These are phyloP conservation scores for Lepidium africanum DNA, from an alignment of 345 rosid species.

Conservation along the genomic window DNA sequence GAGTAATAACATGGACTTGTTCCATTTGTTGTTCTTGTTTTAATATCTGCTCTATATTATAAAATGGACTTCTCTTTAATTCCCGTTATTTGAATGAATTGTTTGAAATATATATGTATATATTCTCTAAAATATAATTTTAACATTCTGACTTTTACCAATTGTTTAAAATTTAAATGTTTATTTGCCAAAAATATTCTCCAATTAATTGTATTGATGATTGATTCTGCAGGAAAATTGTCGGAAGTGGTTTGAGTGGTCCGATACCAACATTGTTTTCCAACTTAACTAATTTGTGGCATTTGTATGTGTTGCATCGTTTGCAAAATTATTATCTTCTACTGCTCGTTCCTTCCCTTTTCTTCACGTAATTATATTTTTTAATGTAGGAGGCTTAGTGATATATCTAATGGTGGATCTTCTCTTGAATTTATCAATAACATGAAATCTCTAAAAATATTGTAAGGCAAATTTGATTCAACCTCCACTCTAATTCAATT, in stretches of 20 bases:
- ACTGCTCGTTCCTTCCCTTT: neutral
- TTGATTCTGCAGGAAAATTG: constrained; percentile 34
- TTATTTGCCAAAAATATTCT: too few relatives aligned
- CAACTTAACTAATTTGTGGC: constrained; percentile 34
- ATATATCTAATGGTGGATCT: constrained; percentile 42
- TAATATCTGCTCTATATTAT: neutral
- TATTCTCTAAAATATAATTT: too few relatives aligned
- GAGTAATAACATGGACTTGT: too few relatives aligned
- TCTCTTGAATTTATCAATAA: constrained; percentile 35
- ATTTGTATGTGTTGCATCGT: constrained; percentile 34
- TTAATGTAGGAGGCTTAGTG: constrained; percentile 26
- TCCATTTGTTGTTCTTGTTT: too few relatives aligned
- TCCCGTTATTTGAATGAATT: too few relatives aligned
- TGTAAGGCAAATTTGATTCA: neutral
- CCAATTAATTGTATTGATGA: neutral
- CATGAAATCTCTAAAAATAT: constrained; percentile 31
- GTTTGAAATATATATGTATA: too few relatives aligned
- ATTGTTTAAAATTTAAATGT: neutral
- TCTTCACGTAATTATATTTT: neutral
- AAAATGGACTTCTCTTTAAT: too few relatives aligned
- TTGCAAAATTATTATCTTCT: neutral
- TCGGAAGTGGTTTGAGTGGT: constrained; percentile 45
- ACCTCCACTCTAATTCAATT: neutral
- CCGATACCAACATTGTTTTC: constrained; percentile 51
- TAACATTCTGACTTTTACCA: too few relatives aligned